Base-by-base conservation (phyloP, 495 filamentous ascomycete species). In the Thermothielavioides terrestris region DNA sequence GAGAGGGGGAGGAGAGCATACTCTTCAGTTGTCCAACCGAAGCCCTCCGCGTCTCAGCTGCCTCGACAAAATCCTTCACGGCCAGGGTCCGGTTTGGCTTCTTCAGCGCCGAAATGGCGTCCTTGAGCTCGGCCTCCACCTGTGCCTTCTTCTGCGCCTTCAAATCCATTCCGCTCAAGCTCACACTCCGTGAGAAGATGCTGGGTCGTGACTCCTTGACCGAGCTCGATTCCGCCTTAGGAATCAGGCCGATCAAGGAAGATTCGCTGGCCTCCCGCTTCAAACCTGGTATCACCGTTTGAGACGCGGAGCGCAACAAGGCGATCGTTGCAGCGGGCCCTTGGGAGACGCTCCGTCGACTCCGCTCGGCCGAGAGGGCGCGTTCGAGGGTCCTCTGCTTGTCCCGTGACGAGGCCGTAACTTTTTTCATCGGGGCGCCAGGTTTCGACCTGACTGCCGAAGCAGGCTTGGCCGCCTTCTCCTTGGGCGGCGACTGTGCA, bases 81-180 rank as follows among this genome's bases (percentile, higher is more conserved):
- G 86, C 88, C 35, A 91, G 70, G 6, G 83, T 76, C 47, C 92
- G 77, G 59, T 96, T 95, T 5, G 92, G 92, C 64, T 84, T 94
- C 57, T 89, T 86, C 23, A 97, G 70, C 1, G 86, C 75, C 10
- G 78, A 71, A 50, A 97, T 96, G 11, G 91, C 92, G 28, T 85
- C 81, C 57, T 85, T 80, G 22, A 96, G 72, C 60, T 95, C 86
- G 49, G 83, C 82, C 50, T 94, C 83, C 6, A 94, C 70, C 35
- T 78, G 75, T 18, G 86, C 83, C 53, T 88, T 84, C 64, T 86
- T 85, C 55, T 77, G 81, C 39, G 82, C 64, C 64, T 85, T 95
- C 12, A 74, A 68, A 56, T 86, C 81, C 31, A 52, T 46, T 31
- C 40, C 62, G 27, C 41, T 51, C 18, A 52, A 40, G 49, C 60